Evolutionary conservation across 192 early-diverging fungal genomes (phyloP).

Genomic region (Oehlia diaphana): DNA sequence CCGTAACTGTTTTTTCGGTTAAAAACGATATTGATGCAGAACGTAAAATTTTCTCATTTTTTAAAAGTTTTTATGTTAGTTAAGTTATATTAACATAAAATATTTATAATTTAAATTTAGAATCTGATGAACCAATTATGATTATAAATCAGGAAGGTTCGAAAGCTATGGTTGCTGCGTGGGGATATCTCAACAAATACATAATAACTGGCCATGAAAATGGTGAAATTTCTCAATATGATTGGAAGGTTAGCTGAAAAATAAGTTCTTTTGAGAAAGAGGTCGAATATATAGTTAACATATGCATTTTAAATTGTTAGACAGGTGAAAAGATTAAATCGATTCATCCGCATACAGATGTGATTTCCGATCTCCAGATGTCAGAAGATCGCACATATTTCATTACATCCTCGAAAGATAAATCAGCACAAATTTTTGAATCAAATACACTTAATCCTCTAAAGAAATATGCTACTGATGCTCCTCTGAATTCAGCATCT

Average conservation of each 20-base stretch:
- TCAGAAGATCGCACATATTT: slow-evolving; percentile 86
- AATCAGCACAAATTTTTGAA: slow-evolving; percentile 87
- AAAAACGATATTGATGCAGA: slow-evolving; percentile 57
- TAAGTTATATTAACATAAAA: slow-evolving; percentile 1
- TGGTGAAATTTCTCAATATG: slow-evolving; percentile 86
- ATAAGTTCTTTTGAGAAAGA: not conserved
- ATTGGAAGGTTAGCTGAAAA: slow-evolving; percentile 63
- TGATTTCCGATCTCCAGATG: slow-evolving; percentile 94
- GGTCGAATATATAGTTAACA: not conserved
- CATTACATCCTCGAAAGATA: slow-evolving; percentile 96
- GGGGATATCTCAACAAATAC: slow-evolving; percentile 90
- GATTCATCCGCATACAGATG: slow-evolving; percentile 65
- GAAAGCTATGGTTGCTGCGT: slow-evolving; percentile 91
- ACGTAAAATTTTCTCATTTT: slow-evolving; percentile 41
- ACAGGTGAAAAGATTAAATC: slow-evolving; percentile 68
- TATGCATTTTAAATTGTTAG: slow-evolving; percentile 35
- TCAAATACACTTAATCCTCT: slow-evolving; percentile 77
- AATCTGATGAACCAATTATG: slow-evolving; percentile 77
- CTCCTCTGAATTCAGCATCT: slow-evolving; percentile 89
- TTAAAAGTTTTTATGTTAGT: not conserved
- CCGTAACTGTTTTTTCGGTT: slow-evolving; percentile 82
- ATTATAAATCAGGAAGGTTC: slow-evolving; percentile 71
- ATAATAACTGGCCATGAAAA: slow-evolving; percentile 95
- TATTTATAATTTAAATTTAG: slow-evolving; percentile 34
- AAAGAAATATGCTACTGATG: slow-evolving; percentile 84